A percentile compares a stretch with the other conserved stretches of the same genome.
phyloP scores from a whole-genome alignment of 1,139 yeast genomes.

The Yamadazyma kanchanaburiensis region DNA sequence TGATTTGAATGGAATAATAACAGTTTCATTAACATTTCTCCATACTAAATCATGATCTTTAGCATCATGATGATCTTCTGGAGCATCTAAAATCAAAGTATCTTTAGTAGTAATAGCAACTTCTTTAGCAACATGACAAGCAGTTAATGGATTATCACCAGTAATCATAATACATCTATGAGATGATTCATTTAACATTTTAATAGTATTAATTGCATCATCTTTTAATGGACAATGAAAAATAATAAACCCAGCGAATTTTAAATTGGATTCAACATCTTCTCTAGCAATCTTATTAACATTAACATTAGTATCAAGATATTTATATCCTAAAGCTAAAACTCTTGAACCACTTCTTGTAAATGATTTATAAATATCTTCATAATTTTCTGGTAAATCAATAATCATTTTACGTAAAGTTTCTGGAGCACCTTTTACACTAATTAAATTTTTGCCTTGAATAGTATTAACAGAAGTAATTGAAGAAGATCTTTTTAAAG shows the following conservation, averaged over 20 bases:
- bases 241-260: conserved; percentile 89
- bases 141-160: conserved; percentile 98
- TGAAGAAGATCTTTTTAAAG: conserved; percentile 91
- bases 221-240: conserved; percentile 96
- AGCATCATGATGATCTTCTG: conserved; percentile 60
- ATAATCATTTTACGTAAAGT: conserved; percentile 77
- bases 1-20: conserved; percentile 65
- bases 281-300: conserved; percentile 63
- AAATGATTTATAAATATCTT: conserved; percentile 81
- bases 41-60: conserved; percentile 65
- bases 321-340: conserved; percentile 85
- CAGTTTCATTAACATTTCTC: conserved; percentile 81
- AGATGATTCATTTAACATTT: conserved; percentile 90
- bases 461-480: conserved; percentile 60
- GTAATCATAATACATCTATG: conserved; percentile 98
- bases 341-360: conserved; percentile 97
- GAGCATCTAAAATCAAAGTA: conserved; percentile 82
- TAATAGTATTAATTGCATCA: conserved; percentile 87
- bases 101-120: conserved; percentile 81
- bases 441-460: conserved; percentile 62
- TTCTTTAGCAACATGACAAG: conserved; percentile 95
- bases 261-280: conserved; percentile 67
- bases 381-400: conserved; percentile 75
- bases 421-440: conserved; percentile 99
- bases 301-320: conserved; percentile 51